Percentiles rank a stretch among this genome's conserved stretches.
Conservation (phyloP, 1,284 basidiomycete species). For the Ustilago crameri region DNA sequence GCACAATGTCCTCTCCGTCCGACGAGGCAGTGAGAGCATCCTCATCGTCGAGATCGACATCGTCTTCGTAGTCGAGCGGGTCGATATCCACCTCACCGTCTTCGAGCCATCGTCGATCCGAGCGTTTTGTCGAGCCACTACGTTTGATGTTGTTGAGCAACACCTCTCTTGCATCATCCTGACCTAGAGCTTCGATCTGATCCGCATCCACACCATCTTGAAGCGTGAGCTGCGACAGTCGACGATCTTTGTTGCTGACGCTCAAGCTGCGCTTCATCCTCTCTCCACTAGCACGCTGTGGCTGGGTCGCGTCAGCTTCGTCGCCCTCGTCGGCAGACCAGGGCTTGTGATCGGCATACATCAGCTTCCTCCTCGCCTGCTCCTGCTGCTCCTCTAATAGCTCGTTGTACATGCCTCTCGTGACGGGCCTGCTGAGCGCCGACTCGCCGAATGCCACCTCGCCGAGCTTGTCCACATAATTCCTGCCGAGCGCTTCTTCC, state of each 20-base stretch:
- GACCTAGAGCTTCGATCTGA: conserved; percentile 16
- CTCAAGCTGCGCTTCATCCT: conserved; percentile 27
- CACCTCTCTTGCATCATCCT: conserved; percentile 22
- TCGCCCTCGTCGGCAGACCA: conserved; percentile 28
- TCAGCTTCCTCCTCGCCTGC: conserved; percentile 24
- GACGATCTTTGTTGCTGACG: conserved; percentile 26
- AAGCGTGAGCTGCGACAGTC: conserved; percentile 40
- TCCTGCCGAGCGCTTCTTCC: conserved; percentile 45
- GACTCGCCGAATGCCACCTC: conserved; percentile 58
- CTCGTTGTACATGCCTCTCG: conserved; percentile 51
- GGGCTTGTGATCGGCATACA: conserved; percentile 26
- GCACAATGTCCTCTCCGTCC: conserved; percentile 19
- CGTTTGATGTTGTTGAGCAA: conserved; percentile 26
- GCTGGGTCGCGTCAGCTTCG: conserved; percentile 13
- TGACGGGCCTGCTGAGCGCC: conserved; percentile 54
- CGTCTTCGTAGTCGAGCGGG: conserved; percentile 37
- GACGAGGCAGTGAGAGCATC: conserved; percentile 19
- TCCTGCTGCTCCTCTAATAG: conserved; percentile 54
- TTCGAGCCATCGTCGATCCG: conserved; percentile 4
- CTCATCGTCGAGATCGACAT: conserved; percentile 16
- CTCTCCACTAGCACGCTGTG: conserved; percentile 1
- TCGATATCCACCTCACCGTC: conserved; percentile 37
- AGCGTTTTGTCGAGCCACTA: conserved; percentile 13
- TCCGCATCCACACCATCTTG: conserved; percentile 31
- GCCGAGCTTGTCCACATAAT: conserved; percentile 57